Percentiles rank a stretch among this genome's conserved stretches.
phyloP scores from a whole-genome alignment of 2,329 filamentous ascomycete genomes.

The Mycosphaerella arachidis region DNA sequence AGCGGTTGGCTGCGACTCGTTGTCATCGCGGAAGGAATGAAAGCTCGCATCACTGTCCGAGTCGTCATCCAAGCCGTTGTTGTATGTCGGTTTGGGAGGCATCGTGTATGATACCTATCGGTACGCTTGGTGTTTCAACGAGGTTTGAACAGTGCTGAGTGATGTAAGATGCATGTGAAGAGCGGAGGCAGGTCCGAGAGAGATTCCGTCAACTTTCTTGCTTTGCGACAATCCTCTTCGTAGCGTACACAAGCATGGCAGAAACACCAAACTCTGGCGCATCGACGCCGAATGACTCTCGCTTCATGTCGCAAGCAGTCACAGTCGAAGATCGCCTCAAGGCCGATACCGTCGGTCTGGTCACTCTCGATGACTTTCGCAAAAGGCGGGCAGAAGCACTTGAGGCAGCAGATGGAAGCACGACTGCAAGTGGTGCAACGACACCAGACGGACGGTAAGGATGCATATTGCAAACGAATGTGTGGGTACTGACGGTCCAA shows the following conservation, averaged over 20 bases:
- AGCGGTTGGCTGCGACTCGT: slow-evolving; percentile 8
- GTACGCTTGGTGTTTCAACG: slow-evolving; percentile 2
- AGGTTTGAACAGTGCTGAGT: slow-evolving; percentile 5
- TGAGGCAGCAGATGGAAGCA: slow-evolving; percentile 59
- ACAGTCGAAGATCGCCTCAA: slow-evolving; percentile 79
- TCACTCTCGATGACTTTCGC: slow-evolving; percentile 87
- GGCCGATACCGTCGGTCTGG: slow-evolving; percentile 82
- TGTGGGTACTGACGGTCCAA: slow-evolving; percentile 50
- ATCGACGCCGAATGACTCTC: slow-evolving; percentile 32
- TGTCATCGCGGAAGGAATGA: slow-evolving; percentile 29
- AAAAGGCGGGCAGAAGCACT: slow-evolving; percentile 93
- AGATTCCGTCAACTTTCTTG: background rate
- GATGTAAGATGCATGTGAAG: slow-evolving; percentile 9
- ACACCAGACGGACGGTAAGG: slow-evolving; percentile 59
- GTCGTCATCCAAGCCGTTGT: slow-evolving; percentile 14
- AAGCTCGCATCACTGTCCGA: slow-evolving; percentile 32
- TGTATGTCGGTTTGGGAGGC: slow-evolving; percentile 3
- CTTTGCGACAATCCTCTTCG: background rate
- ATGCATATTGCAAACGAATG: background rate
- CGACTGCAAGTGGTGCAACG: slow-evolving; percentile 54
- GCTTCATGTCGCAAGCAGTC: slow-evolving; percentile 71
- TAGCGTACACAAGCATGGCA: slow-evolving; percentile 11
- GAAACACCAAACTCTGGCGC: slow-evolving; percentile 18
- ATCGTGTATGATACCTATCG: background rate
- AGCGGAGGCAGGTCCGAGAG: background rate